Evolutionary conservation across 768 basidiomycete genomes (phyloP).

Genomic region (Rossbeevera mucosa): DNA sequence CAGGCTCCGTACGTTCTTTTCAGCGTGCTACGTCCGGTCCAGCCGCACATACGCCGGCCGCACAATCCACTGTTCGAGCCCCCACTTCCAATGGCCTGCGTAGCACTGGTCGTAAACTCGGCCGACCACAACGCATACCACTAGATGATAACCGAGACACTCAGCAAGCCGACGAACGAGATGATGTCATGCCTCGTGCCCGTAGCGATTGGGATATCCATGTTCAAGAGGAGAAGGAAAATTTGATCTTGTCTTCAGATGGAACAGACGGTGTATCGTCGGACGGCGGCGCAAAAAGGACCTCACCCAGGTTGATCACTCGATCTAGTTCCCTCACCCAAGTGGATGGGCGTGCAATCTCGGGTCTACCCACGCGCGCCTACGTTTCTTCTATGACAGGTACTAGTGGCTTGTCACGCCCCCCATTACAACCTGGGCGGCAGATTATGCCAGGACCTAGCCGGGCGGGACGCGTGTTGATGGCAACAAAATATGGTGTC

Average conservation of each 20-base stretch:
- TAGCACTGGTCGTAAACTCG: constrained; percentile 32
- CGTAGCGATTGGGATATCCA: constrained; percentile 29
- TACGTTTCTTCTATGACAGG: constrained; percentile 27
- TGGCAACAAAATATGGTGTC: constrained; percentile 33
- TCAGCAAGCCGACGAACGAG: constrained; percentile 30
- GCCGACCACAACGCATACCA: constrained; percentile 35
- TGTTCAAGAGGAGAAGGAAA: constrained; percentile 40
- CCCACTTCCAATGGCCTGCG: constrained; percentile 32
- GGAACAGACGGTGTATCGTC: constrained; percentile 22
- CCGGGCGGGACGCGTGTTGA: constrained; percentile 49
- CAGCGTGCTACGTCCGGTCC: constrained; percentile 66
- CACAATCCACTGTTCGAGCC: constrained; percentile 26
- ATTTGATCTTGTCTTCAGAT: constrained; percentile 27
- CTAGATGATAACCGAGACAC: constrained; percentile 34
- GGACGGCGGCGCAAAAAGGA: constrained; percentile 21
- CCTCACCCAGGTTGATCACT: constrained; percentile 27
- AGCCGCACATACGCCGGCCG: constrained; percentile 30
- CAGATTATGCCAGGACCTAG: constrained; percentile 43
- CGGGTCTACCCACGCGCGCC: constrained; percentile 30
- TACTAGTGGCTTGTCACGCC: constrained; percentile 35
- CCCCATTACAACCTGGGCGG: constrained; percentile 37
- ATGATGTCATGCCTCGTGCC: constrained; percentile 28
- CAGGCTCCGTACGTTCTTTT: constrained; percentile 46
- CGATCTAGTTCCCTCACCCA: constrained; percentile 33
- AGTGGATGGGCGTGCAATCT: constrained; percentile 33